A percentile compares a stretch with the other conserved stretches of the same genome.
Evolutionary conservation across 495 filamentous ascomycete genomes (phyloP).

Genomic region (Cairneyella variabilis): DNA sequence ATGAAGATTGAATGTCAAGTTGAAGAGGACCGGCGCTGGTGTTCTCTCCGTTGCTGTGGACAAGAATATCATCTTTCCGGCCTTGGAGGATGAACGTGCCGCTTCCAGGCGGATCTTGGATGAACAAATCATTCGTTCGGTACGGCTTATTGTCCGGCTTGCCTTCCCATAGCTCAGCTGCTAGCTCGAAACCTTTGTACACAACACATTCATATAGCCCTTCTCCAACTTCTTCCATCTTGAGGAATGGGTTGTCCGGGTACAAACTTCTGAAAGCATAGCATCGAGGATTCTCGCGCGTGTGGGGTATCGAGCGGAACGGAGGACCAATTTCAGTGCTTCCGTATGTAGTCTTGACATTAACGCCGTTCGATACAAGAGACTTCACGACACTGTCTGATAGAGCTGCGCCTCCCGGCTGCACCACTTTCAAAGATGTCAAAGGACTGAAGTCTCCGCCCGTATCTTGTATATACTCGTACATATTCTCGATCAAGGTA

Average conservation of each 20-base stretch:
- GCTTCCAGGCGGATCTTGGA: constrained; percentile 26
- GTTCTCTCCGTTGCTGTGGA: constrained; percentile 27
- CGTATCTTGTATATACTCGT: constrained; percentile 20
- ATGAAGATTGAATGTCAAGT: constrained; percentile 24
- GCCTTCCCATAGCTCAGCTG: constrained; percentile 24
- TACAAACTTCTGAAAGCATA: constrained; percentile 25
- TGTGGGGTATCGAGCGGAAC: constrained; percentile 24
- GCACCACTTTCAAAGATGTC: constrained; percentile 21
- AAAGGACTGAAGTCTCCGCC: constrained; percentile 23
- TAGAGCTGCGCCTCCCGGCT: constrained; percentile 25
- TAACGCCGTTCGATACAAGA: constrained; percentile 19
- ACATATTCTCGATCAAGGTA: constrained; percentile 26
- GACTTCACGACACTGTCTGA: constrained; percentile 18
- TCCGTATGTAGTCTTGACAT: constrained; percentile 27
- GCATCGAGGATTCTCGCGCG: constrained; percentile 14
- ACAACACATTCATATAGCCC: constrained; percentile 23
- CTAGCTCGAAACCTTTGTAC: constrained; percentile 25
- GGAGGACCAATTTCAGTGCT: constrained; percentile 27
- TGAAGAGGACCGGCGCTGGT: constrained; percentile 20
- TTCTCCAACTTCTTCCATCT: constrained; percentile 25
- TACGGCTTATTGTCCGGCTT: constrained; percentile 20
- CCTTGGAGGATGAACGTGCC: constrained; percentile 20
- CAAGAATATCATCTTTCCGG: constrained; percentile 24
- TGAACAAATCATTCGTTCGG: constrained; percentile 25
- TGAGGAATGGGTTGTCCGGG: constrained; percentile 21